Base-by-base conservation (phyloP, 257 asterid species). In the Apocynum venetum region DNA sequence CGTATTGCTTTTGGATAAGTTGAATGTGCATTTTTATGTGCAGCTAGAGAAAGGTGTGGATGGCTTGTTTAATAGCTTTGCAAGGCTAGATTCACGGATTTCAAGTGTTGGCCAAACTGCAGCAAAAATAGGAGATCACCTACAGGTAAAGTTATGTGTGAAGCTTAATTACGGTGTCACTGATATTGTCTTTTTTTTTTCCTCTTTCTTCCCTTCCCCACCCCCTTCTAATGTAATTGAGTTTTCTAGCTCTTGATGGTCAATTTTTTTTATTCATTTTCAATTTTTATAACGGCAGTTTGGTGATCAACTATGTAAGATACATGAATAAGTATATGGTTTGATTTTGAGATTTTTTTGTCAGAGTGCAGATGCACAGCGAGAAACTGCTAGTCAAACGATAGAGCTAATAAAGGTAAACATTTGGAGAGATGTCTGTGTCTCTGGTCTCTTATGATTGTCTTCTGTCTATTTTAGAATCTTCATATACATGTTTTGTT, bases 71-170 rank as follows among this genome's bases (percentile, higher is more conserved):
- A 90, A 82, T 80, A 95, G 99, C 87, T 95, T 95, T 73, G 93
- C 97, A 52, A 87, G 99, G 87, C 83, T 95, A 85, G 99, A 95
- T 89, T 87, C 96, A 35, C 99, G 98, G 48, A 93, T 95, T 85
- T 95, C 99, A 52, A 93, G 98, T 85, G 98, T 93, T 80, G 99
- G 99, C 41, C 99, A 96, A 89, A 96, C 98, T 75, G 98, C 99
- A 75, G 99, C 98, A 65, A 96, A 96, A 91, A 96, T 96, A 36
- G 99, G 99, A 49, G 99, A 96, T 86, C 99, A 91, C 85, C 87
- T 96, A 78, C 98, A 91, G 97, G 99, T 96, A 83, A 83, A 76
- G 61, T 76, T 73, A 66, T 72, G 40, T 53, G 49, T 69, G 36
- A 60, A 77, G 49, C 53, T 80, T 70, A 64, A 15, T 74, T 71